A percentile compares a stretch with the other conserved stretches of the same genome.
Conservation (phyloP, 1,139 yeast species). For the Taiozyma sp. region DNA sequence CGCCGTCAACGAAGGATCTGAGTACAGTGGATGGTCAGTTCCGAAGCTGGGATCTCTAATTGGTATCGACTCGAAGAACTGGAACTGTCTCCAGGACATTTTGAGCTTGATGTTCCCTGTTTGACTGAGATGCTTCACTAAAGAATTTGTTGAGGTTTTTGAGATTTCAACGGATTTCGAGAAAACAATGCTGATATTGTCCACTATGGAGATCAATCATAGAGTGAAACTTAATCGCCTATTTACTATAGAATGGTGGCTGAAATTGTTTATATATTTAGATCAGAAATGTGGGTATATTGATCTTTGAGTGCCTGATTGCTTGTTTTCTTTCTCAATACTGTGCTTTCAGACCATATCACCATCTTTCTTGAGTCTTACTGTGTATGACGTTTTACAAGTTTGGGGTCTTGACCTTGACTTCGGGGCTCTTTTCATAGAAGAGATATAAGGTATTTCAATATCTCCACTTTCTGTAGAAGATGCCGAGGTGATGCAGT, state of each 20-base stretch:
- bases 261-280: neutral
- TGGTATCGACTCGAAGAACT: slow-evolving; percentile 80
- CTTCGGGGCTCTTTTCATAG: neutral
- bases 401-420: neutral
- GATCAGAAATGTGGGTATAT: neutral
- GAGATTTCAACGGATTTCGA: neutral
- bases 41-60: slow-evolving; percentile 77
- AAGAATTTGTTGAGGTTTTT: neutral
- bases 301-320: too few species aligned
- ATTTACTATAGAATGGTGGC: neutral
- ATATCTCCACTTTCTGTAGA: neutral
- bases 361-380: neutral
- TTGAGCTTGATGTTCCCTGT: neutral
- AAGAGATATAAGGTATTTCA: neutral
- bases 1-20: slow-evolving; percentile 69
- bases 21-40: slow-evolving; percentile 61
- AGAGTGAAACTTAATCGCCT: neutral
- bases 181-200: neutral
- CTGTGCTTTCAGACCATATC: neutral
- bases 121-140: neutral
- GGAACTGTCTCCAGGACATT: slow-evolving; percentile 81
- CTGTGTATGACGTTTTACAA: neutral
- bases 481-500: neutral
- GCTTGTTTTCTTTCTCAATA: too few species aligned
- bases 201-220: neutral